phyloP scores from a whole-genome alignment of 371 early-diverging fungal species.

The Apophysomyces trapeziformis region DNA sequence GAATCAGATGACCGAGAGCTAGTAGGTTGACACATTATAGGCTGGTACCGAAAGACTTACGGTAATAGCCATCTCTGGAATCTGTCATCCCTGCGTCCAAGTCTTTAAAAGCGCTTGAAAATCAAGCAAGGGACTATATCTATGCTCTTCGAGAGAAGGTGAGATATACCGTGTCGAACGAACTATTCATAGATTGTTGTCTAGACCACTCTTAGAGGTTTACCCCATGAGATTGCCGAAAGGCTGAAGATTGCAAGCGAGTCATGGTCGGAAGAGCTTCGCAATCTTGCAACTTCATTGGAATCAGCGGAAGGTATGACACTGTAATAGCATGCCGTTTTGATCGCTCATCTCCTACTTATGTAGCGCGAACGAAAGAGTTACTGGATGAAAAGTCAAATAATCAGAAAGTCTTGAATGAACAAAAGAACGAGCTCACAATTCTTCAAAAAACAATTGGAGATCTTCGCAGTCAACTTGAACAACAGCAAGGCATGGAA shows the following conservation, averaged over 20 bases:
- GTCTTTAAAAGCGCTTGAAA: constrained; percentile 40
- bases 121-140: constrained; percentile 42
- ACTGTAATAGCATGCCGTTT: neutral
- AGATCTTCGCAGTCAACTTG: constrained; percentile 10
- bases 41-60: neutral
- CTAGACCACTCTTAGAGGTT: constrained; percentile 24
- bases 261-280: constrained; percentile 41
- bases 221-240: constrained; percentile 47
- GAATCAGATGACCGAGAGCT: constrained; percentile 17
- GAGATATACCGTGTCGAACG: neutral
- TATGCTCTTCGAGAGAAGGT: constrained; percentile 34
- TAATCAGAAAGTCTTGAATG: constrained; percentile 15
- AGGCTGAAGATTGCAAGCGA: constrained; percentile 36
- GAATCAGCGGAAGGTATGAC: constrained; percentile 36
- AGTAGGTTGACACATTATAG: neutral
- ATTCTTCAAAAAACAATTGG: constrained; percentile 12
- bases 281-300: constrained; percentile 27
- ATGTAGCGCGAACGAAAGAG: constrained; percentile 19
- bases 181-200: neutral
- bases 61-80: constrained; percentile 8
- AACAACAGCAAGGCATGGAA: constrained; percentile 14
- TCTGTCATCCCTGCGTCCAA: constrained; percentile 29
- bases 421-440: constrained; percentile 1
- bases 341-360: neutral
- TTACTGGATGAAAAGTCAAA: constrained; percentile 21